phyloP scores from a whole-genome alignment of 768 basidiomycete genomes.

The Tephrocybe rancida region DNA sequence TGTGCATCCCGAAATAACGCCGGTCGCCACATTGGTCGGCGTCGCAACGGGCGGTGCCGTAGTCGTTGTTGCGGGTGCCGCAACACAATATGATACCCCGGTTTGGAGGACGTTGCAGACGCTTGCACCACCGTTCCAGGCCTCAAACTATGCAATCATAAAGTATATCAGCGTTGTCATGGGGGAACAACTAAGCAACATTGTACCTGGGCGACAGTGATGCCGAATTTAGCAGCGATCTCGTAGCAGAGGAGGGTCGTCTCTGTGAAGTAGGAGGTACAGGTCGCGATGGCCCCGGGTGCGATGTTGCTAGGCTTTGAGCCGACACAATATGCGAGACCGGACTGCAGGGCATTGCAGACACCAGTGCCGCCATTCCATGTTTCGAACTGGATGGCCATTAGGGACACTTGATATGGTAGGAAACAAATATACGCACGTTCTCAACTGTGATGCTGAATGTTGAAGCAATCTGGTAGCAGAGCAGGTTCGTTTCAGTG shows the following conservation, averaged over 20 bases:
- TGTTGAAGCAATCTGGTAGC: constrained; percentile 4
- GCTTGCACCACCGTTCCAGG: constrained; percentile 6
- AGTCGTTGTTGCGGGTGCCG: not conserved
- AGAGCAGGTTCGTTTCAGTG: constrained; percentile 11
- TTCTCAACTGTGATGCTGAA: constrained; percentile 11
- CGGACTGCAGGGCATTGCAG: constrained; percentile 4
- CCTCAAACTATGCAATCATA: not conserved
- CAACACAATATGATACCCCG: constrained; percentile 8
- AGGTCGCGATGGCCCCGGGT: not conserved
- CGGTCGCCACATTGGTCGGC: constrained; percentile 7
- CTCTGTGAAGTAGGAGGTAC: constrained; percentile 7
- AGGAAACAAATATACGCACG: not conserved
- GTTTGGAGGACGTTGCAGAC: constrained; percentile 6
- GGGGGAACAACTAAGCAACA: not conserved
- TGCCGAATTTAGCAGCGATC: constrained; percentile 7
- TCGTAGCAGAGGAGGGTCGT: constrained; percentile 8
- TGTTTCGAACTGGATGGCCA: not conserved
- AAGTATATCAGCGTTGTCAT: no score
- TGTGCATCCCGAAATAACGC: constrained; percentile 2
- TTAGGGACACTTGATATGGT: not conserved
- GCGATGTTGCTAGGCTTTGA: constrained; percentile 2
- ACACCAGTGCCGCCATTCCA: constrained; percentile 6
- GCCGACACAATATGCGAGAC: not conserved
- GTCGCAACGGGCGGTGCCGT: not conserved
- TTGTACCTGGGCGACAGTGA: constrained; percentile 4